Evolutionary conservation across 495 filamentous ascomycete species (phyloP), one percentile per base, ranked within the genome.

Genomic region (Cercophora newfieldiana): DNA sequence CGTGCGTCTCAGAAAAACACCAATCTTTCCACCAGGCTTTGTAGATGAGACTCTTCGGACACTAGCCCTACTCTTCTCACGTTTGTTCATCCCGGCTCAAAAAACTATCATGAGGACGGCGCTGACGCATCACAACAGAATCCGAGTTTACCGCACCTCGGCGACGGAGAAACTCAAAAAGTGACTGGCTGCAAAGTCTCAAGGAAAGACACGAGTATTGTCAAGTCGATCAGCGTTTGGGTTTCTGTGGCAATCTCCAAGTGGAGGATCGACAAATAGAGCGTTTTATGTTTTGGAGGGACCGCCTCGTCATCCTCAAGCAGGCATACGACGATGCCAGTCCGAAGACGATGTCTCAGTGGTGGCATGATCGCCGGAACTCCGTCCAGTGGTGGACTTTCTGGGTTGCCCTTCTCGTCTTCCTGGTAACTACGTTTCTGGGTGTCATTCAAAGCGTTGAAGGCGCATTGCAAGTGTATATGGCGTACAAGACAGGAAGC

Each of bases 381-480:
- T 73, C 76, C 6, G 74, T 78, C 0, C 82, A 86, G 65, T 86
- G 82, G 81, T 85, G 82, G 62, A 81, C 82, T 7, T 83, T 86
- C 57, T 87, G 84, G 84, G 77, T 84, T 7, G 80, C 81, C 1
- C 68, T 84, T 18, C 44, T 63, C 29, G 60, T 63, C 26, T 47
- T 63, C 26, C 18, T 63, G 16, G 33, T 63, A 8, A 63, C 60
- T 12, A 51, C 60, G 10, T 28, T 50, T 26, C 60, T 63, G 10
- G 60, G 60, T 24, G 44, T 63, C 31, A 30, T 60, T 7, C 58
- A 60, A 31, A 48, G 58, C 28, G 26, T 60, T 21, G 58, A 60
- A 28, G 30, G 58, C 16, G 58, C 58, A n/a, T 47, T 60, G 18
- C 58, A 60, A 22, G 58, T 60, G n/a, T 60, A 60, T 21, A 48